Base-by-base conservation (phyloP, 371 early-diverging fungal species). In the Fennellomyces sp. region DNA sequence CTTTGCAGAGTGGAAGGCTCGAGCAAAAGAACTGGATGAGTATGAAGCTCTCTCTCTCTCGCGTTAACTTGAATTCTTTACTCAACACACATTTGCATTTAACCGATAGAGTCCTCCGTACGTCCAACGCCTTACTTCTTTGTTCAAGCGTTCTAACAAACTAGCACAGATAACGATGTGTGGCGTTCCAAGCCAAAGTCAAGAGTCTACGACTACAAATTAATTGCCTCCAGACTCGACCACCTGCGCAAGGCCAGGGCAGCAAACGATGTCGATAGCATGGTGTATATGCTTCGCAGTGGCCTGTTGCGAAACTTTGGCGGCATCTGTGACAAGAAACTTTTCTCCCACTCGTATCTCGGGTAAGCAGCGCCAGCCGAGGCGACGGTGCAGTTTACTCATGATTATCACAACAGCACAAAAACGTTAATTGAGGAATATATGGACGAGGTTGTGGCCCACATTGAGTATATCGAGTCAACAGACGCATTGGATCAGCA, bases 371-470 rank as follows among this genome's bases (percentile, higher is more conserved):
- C 27, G 35, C 35, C 6, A 33, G 13, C 6, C 35, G 35, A 6
- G 6, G 8, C 35, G 13, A 33, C 35, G 35, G 8, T 13, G 6
- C 35, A 8, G 6, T 33, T 8, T 33, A 8, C 35, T 6, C 35
- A 8, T 33, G 35, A 33, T 33, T 33, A 33, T 33, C 12, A 33
- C 12, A 12, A 52, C 48, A 84, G 87, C 5, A 91, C 91, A 15
- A 91, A 91, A 60, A 62, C 74, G 19, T 60, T 89, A 48, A 89
- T 91, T 54, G 85, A 89, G 60, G 85, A 88, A 5, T 91, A 91
- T 63, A 84, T 84, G 73, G 71, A 78, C 8, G 88, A 88, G 58
- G 85, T 88, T 0, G 82, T 82, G 28, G 52, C 70, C 2, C 84
- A 83, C 28, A 76, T 91, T 28, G 85, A 86, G 39, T 74, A 77